These are phyloP conservation scores for Exophiala sp. DNA, from an alignment of 2,329 filamentous ascomycete genomes.

Conservation along the genomic window DNA sequence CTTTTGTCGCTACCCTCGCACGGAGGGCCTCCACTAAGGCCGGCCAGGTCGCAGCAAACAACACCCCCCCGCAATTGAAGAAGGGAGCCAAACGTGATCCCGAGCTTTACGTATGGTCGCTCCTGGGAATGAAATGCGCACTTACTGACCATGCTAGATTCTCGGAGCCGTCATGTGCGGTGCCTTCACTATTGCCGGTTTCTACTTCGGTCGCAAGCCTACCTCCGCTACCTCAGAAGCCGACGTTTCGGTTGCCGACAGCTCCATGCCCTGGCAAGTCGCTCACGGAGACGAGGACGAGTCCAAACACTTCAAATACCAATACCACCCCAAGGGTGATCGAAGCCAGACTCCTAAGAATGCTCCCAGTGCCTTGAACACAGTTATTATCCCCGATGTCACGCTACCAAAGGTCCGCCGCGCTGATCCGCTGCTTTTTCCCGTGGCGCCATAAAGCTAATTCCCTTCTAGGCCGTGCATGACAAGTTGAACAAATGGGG, in stretches of 20 bases:
- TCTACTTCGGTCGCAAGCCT: slow-evolving; percentile 71
- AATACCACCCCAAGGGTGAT: slow-evolving; percentile 83
- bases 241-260: slow-evolving; percentile 64
- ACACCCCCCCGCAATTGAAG: slow-evolving; percentile 40
- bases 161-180: slow-evolving; percentile 86
- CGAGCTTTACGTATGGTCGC: slow-evolving; percentile 62
- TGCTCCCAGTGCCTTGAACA: slow-evolving; percentile 91
- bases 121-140: slow-evolving; percentile 1
- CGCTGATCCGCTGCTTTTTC: neutral
- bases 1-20: slow-evolving; percentile 1
- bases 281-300: slow-evolving; percentile 59
- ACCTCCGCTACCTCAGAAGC: slow-evolving; percentile 78
- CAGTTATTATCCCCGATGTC: slow-evolving; percentile 88
- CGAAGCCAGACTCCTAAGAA: slow-evolving; percentile 68
- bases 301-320: slow-evolving; percentile 59
- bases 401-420: slow-evolving; percentile 73
- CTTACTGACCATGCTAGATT: slow-evolving; percentile 52
- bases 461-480: slow-evolving; percentile 64
- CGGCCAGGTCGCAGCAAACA: slow-evolving; percentile 4
- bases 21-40: slow-evolving; percentile 5
- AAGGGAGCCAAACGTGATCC: slow-evolving; percentile 64
- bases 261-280: slow-evolving; percentile 87
- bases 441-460: neutral
- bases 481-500: slow-evolving; percentile 99
- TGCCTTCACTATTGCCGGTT: slow-evolving; percentile 81